Percentiles rank a stretch among this genome's conserved stretches.
Evolutionary conservation across 1,139 yeast genomes (phyloP).

Genomic region (Blastobotrys petasosporus): DNA sequence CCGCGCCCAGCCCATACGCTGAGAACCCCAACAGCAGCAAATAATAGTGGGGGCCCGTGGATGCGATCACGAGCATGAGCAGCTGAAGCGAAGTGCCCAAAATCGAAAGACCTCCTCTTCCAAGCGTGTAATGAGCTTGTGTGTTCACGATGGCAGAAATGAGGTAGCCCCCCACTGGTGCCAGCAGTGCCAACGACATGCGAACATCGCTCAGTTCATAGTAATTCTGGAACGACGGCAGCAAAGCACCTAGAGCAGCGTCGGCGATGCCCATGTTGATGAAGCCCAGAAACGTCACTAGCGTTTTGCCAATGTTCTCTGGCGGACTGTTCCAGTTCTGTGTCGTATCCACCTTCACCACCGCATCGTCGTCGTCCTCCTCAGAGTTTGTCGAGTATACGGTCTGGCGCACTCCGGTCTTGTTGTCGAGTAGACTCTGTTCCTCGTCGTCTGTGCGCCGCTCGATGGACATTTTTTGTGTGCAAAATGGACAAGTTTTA

Average conservation of each 20-base stretch:
- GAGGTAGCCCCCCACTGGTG: conserved; percentile 32
- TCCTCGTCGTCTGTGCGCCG: too few relatives aligned
- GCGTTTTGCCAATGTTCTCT: conserved; percentile 18
- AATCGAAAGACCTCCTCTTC: conserved; percentile 37
- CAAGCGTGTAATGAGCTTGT: conserved; percentile 38
- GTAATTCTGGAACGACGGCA: conserved; percentile 40
- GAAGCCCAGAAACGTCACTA: conserved; percentile 25
- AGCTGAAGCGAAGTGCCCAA: conserved; percentile 36
- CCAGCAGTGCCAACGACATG: conserved; percentile 21
- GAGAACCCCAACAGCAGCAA: conserved; percentile 46
- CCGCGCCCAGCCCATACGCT: conserved; percentile 55
- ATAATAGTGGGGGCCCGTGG: conserved; percentile 35
- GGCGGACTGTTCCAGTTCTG: conserved; percentile 21
- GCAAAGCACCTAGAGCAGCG: conserved; percentile 45
- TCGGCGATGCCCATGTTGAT: conserved; percentile 37
- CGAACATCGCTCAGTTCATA: conserved; percentile 19
- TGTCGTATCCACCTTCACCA: too few relatives aligned
- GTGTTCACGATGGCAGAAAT: conserved; percentile 32
- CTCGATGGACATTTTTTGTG: too few relatives aligned
- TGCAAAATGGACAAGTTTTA: too few relatives aligned
- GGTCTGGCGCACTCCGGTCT: too few relatives aligned
- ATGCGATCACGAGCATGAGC: conserved; percentile 38
- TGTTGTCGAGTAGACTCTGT: too few relatives aligned
- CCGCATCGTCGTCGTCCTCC: too few relatives aligned
- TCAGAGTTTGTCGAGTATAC: too few relatives aligned